Evolutionary conservation across 169 alveolate genomes (phyloP), one percentile per base, ranked within the genome.

Genomic region (Plasmodium gaboni): DNA sequence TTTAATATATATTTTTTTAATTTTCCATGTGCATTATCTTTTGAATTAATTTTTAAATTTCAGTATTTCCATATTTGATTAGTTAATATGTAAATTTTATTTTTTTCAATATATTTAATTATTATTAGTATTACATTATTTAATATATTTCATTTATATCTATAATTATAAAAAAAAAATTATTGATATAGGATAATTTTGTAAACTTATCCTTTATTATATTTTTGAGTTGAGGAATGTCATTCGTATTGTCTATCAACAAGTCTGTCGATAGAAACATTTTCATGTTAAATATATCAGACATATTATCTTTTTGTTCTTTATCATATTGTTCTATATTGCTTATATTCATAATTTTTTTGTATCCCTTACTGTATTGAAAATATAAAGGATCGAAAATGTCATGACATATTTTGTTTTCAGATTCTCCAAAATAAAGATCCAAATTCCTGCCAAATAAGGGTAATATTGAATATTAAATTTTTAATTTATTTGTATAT

Each of bases 201-300:
- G 12, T 67, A 68, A 83, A 83, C 69, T 67, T 83, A 72, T 83
- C 44, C 32, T 28, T 83, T 46, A 83, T 60, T 67, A 83, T 38
- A 15, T 44, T 7, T 83, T 68, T 83, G 17, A 83, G 59, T 38
- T 67, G 12, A 2, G 51, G 15, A 42, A 68, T 53, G 22, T 83
- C 85, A 38, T 26, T 42, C 7, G 80, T 68, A 24, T 83, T 73
- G 48, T 60, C 91, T 26, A 83, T 73, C 57, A 83, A 53, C 53
- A 83, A 83, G 26, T 83, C 91, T 48, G 91, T 83, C 44, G 69
- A 44, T 17, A 83, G n/a, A 63, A 83, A 83, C 55, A 83, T 55
- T 19, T 83, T 53, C 13, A 68, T 26, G 53, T 55, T 69, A 42
- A 44, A 83, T 53, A 17, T 38, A 19, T 19, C 24, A 53, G 17